phyloP scores from a whole-genome alignment of 768 basidiomycete genomes.

The Hygrocybe coccinea region DNA sequence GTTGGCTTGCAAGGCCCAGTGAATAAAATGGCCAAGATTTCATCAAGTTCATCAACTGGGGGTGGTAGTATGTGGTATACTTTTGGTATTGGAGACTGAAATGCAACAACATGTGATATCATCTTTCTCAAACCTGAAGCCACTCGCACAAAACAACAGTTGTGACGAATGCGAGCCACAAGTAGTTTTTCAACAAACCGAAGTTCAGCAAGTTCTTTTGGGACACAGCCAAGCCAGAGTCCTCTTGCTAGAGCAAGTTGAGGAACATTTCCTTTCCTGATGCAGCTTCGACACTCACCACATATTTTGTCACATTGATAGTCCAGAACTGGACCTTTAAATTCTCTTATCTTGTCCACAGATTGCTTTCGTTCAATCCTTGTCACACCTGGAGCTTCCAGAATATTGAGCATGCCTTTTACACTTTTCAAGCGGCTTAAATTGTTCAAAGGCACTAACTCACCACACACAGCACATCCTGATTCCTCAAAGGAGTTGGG shows the following conservation, averaged over 20 bases:
- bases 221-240: slow-evolving; percentile 32
- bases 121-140: slow-evolving; percentile 15
- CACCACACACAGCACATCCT: slow-evolving; percentile 32
- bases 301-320: slow-evolving; percentile 10
- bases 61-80: slow-evolving; percentile 32
- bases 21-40: slow-evolving; percentile 31
- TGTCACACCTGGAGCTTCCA: slow-evolving; percentile 8
- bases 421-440: slow-evolving; percentile 10
- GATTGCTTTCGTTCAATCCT: slow-evolving; percentile 3
- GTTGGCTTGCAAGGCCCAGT: slow-evolving; percentile 25
- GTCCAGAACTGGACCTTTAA: slow-evolving; percentile 16
- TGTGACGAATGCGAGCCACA: slow-evolving; percentile 20
- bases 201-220: slow-evolving; percentile 18
- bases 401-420: slow-evolving; percentile 1
- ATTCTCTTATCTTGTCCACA: slow-evolving; percentile 7
- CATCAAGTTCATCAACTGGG: slow-evolving; percentile 26
- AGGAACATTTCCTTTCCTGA: slow-evolving; percentile 8
- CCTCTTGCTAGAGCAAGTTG: slow-evolving; percentile 26
- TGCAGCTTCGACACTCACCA: background rate
- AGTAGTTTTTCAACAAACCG: slow-evolving; percentile 25
- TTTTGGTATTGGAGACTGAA: slow-evolving; percentile 27
- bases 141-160: slow-evolving; percentile 24
- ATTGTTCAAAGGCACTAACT: slow-evolving; percentile 6
- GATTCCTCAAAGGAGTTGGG: slow-evolving; percentile 19
- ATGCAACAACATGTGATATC: slow-evolving; percentile 17